Base-by-base conservation (phyloP, 768 basidiomycete species). In the Russula abietina region DNA sequence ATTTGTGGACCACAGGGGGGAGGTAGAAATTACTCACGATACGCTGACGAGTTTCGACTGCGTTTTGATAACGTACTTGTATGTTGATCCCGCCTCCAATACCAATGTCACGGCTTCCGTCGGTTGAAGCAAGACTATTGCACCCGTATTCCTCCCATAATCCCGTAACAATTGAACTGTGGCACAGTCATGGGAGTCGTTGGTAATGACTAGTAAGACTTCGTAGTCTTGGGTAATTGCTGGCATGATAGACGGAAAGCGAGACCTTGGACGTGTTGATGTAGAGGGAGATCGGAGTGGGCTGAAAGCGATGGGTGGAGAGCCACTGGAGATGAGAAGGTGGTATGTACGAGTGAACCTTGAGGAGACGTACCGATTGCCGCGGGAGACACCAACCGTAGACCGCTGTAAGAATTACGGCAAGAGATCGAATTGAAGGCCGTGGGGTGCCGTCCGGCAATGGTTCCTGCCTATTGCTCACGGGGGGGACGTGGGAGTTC, bases 41-140 rank as follows among this genome's bases (percentile, higher is more conserved):
- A 89, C 80, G 70, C 85, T 84, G 61, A 81, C 84, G 32, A 88
- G 86, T 69, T 83, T 84, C 55, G 81, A 80, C 66, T 78, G 80
- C 64, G 79, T 79, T 72, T 87, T 88, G 62, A 89, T 75, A 39
- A 83, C 85, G 71, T 89, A 88, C 69, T 81, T 80, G 76, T 89
- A 89, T 43, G 83, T 74, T 24, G 80, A 79, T 7, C 87, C 87
- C 22, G 87, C 85, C 69, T 87, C 85, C 65, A 89, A 79, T 63
- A 89, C 79, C 61, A 88, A 78, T 36, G 84, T 84, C 59, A 89
- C 75, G 48, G 79, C 81, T 70, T 89, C 86, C 53, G 81, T 78
- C 4, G 86, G 86, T 61, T 81, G 78, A 45, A 89, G 75, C 30
- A 87, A 70, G 51, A 86, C 78, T 63, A 82, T 77, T 55, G 81